These are phyloP conservation scores for Curvularia hawaiiensis DNA, from an alignment of 2,329 filamentous ascomycete genomes.

Conservation along the genomic window DNA sequence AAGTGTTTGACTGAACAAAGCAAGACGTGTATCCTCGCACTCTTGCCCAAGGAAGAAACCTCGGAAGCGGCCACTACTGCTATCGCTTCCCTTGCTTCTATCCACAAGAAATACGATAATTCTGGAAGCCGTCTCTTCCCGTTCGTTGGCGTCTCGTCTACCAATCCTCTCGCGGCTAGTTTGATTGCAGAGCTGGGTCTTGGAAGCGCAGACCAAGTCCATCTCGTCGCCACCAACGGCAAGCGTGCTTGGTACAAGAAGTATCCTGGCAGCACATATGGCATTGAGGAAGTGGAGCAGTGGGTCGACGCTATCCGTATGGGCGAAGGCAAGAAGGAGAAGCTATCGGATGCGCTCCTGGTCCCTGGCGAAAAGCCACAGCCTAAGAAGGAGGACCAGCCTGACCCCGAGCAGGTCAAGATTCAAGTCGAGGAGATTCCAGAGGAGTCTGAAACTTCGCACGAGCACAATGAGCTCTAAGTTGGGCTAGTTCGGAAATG, in stretches of 20 bases:
- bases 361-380: slow-evolving; percentile 29
- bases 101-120: slow-evolving; percentile 75
- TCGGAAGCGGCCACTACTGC: slow-evolving; percentile 54
- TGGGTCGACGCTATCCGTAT: slow-evolving; percentile 94
- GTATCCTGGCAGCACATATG: slow-evolving; percentile 65
- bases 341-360: slow-evolving; percentile 60
- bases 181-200: slow-evolving; percentile 70
- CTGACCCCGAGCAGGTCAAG: slow-evolving; percentile 38
- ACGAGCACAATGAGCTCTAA: slow-evolving; percentile 37
- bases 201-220: slow-evolving; percentile 57
- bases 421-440: slow-evolving; percentile 39
- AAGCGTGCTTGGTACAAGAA: slow-evolving; percentile 86
- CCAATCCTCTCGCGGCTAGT: slow-evolving; percentile 61
- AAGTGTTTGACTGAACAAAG: slow-evolving; percentile 78
- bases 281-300: slow-evolving; percentile 68
- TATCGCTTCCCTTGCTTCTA: slow-evolving; percentile 65
- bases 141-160: slow-evolving; percentile 74
- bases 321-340: slow-evolving; percentile 82
- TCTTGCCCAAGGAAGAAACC: slow-evolving; percentile 48
- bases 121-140: slow-evolving; percentile 76
- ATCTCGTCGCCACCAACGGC: slow-evolving; percentile 82
- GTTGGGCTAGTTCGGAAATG: background rate
- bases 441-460: slow-evolving; percentile 14
- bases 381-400: slow-evolving; percentile 28
- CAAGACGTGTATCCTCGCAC: slow-evolving; percentile 79